phyloP scores from a whole-genome alignment of 129 eudicot genomes.

The Dittrichia graveolens region DNA sequence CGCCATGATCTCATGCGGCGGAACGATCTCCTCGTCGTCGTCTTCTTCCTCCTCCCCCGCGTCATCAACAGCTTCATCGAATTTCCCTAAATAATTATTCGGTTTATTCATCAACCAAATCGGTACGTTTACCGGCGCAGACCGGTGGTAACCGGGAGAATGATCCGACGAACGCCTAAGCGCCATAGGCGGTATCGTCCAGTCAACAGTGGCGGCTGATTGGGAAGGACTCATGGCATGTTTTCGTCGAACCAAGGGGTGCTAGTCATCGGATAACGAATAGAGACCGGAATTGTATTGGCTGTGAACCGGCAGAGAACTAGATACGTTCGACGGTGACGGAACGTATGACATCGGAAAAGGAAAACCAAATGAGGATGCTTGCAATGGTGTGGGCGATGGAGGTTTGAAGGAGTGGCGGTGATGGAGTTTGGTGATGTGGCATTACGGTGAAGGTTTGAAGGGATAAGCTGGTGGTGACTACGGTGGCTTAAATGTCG shows the following conservation, averaged over 20 bases:
- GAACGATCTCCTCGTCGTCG: slow-evolving; percentile 60
- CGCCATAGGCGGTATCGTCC: slow-evolving; percentile 35
- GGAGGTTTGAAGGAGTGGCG: too few relatives aligned
- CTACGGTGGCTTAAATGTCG: too few relatives aligned
- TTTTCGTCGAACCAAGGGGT: slow-evolving; percentile 54
- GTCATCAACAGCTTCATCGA: slow-evolving; percentile 48
- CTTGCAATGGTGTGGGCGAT: too few relatives aligned
- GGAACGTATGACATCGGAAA: slow-evolving; percentile 28
- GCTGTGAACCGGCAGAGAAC: slow-evolving; percentile 31
- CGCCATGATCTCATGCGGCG: slow-evolving; percentile 92
- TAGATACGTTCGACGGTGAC: slow-evolving; percentile 24
- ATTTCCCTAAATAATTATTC: slow-evolving; percentile 22
- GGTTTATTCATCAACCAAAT: slow-evolving; percentile 54
- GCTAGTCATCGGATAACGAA: slow-evolving; percentile 54
- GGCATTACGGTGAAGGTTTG: too few relatives aligned
- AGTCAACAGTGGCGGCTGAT: slow-evolving; percentile 42
- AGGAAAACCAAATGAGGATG: slow-evolving; percentile 64
- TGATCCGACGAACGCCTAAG: slow-evolving; percentile 33
- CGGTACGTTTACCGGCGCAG: slow-evolving; percentile 93
- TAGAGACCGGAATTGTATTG: slow-evolving; percentile 66
- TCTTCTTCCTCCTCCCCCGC: slow-evolving; percentile 48
- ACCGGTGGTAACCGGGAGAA: slow-evolving; percentile 44
- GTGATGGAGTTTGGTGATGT: too few relatives aligned
- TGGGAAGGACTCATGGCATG: slow-evolving; percentile 45
- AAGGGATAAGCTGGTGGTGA: too few relatives aligned